Conservation (phyloP, 163 green algal species). For the Chloroidium sp. region DNA sequence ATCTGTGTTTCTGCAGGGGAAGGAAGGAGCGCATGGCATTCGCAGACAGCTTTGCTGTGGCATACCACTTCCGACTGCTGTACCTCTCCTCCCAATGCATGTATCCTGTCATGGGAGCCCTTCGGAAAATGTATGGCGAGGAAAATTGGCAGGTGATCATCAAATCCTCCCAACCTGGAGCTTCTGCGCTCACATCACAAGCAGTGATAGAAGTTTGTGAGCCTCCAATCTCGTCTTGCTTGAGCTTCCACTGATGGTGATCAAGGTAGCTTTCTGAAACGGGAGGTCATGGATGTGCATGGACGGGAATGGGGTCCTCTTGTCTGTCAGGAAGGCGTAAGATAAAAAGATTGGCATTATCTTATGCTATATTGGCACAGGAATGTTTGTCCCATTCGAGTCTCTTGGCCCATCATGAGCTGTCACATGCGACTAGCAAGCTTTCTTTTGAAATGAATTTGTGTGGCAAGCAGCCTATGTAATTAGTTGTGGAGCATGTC, state of each 20-base stretch:
- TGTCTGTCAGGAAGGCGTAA: no score
- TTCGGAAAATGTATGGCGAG: conserved; percentile 39
- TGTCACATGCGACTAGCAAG: no score
- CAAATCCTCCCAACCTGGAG: background rate
- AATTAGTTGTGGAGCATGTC: no score
- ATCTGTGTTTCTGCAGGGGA: conserved; percentile 6
- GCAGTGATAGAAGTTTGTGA: background rate
- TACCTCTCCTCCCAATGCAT: conserved; percentile 45
- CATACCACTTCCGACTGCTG: conserved; percentile 73
- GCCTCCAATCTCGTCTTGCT: background rate
- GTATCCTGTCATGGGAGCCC: conserved; percentile 69
- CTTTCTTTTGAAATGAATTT: no score
- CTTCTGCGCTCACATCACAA: background rate
- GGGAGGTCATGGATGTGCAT: no score
- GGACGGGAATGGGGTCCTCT: no score
- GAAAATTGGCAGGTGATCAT: conserved; percentile 36
- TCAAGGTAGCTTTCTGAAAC: background rate
- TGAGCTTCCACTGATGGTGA: background rate
- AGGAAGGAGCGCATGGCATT: conserved; percentile 53
- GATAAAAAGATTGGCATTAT: no score
- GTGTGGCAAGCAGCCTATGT: no score
- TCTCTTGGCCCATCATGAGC: no score
- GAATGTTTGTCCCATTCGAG: no score
- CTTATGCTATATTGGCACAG: no score
- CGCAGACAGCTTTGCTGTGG: conserved; percentile 38